These are phyloP conservation scores for Candida buenavistaensis DNA, from an alignment of 1,139 yeast genomes.

Conservation along the genomic window DNA sequence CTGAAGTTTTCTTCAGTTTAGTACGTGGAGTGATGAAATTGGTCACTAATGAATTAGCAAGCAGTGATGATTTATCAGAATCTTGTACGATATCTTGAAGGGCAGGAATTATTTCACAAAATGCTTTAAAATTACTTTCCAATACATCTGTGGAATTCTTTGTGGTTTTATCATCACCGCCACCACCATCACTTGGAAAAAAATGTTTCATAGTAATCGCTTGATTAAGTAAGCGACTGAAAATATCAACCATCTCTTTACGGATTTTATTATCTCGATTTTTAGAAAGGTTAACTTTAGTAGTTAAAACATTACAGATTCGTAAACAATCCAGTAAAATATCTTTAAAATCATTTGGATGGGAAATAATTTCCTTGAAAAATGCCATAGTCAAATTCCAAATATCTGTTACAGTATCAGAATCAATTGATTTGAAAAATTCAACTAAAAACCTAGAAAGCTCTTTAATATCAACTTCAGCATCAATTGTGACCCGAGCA, in stretches of 20 bases:
- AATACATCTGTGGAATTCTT: slow-evolving; percentile 15
- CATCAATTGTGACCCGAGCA: slow-evolving; percentile 42
- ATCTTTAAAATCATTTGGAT: slow-evolving; percentile 47
- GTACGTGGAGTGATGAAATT: slow-evolving; percentile 46
- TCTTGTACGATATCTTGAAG: slow-evolving; percentile 50
- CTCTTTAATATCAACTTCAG: slow-evolving; percentile 38
- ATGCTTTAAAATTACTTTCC: slow-evolving; percentile 40
- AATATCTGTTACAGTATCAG: slow-evolving; percentile 74
- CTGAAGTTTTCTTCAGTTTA: slow-evolving; percentile 37
- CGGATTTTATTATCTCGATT: slow-evolving; percentile 63
- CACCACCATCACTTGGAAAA: not conserved
- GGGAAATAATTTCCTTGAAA: slow-evolving; percentile 55
- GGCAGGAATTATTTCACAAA: slow-evolving; percentile 38
- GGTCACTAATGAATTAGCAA: slow-evolving; percentile 45
- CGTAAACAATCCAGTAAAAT: slow-evolving; percentile 54
- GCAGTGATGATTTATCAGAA: slow-evolving; percentile 47
- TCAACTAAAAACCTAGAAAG: slow-evolving; percentile 53
- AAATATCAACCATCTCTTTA: slow-evolving; percentile 68
- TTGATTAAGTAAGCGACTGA: slow-evolving; percentile 19
- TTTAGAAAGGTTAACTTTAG: slow-evolving; percentile 56
- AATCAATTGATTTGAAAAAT: slow-evolving; percentile 66
- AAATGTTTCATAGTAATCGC: slow-evolving; percentile 4
- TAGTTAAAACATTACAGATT: slow-evolving; percentile 51
- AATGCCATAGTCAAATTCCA: slow-evolving; percentile 61
- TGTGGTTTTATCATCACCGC: not conserved